A percentile compares a stretch with the other conserved stretches of the same genome.
Evolutionary conservation across 2,329 filamentous ascomycete species (phyloP).

Genomic region (Fusarium devonianum): DNA sequence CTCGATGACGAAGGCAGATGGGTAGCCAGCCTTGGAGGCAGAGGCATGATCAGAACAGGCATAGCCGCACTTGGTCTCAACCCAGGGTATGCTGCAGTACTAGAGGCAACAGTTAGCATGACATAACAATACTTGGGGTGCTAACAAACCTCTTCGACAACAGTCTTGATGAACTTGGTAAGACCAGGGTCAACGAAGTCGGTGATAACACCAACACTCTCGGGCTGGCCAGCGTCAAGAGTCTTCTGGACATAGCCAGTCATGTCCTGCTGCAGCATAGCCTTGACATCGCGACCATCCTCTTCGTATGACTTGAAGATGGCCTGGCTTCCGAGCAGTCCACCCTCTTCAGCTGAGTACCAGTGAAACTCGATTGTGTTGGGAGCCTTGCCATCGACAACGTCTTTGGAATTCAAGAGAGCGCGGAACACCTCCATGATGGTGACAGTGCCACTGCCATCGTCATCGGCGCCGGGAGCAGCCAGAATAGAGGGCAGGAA

Average conservation of each 20-base stretch:
- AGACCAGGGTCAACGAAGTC: conserved; percentile 86
- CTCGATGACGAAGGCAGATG: conserved; percentile 79
- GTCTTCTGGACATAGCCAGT: conserved; percentile 87
- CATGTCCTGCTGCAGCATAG: conserved; percentile 99
- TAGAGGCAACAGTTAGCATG: conserved; percentile 40
- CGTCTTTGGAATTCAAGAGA: conserved; percentile 74
- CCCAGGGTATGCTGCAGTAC: conserved; percentile 89
- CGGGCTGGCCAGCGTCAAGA: conserved; percentile 79
- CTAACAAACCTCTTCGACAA: conserved; percentile 66
- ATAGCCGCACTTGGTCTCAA: conserved; percentile 89
- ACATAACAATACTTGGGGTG: background rate
- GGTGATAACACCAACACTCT: conserved; percentile 90
- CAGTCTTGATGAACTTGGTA: conserved; percentile 88
- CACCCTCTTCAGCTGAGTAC: conserved; percentile 92
- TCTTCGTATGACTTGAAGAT: conserved; percentile 86
- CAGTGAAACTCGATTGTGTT: conserved; percentile 98
- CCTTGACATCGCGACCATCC: conserved; percentile 78
- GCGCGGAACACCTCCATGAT: conserved; percentile 91
- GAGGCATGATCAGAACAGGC: conserved; percentile 80
- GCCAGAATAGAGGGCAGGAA: conserved; percentile 84
- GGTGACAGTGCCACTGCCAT: conserved; percentile 91
- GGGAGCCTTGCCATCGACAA: conserved; percentile 73
- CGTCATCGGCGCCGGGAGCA: conserved; percentile 94
- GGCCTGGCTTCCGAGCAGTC: conserved; percentile 85
- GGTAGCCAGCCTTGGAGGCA: conserved; percentile 76